phyloP scores from a whole-genome alignment of 768 basidiomycete species.

The Rhodosporidiobolus sp. region DNA sequence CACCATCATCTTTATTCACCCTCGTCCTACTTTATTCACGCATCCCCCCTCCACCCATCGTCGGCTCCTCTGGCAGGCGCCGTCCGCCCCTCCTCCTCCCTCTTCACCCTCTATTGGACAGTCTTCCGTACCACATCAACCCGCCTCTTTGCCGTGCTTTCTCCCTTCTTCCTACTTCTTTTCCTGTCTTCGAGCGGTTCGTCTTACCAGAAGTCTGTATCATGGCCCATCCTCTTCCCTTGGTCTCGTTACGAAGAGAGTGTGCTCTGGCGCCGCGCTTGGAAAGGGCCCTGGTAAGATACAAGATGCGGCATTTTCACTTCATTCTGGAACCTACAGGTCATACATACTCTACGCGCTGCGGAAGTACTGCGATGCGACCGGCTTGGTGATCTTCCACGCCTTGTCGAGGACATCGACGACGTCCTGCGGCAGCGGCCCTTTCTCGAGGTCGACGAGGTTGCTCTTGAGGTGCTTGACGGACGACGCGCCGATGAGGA shows the following conservation, averaged over 20 bases:
- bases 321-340: too few species aligned
- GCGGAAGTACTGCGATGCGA: slow-evolving; percentile 44
- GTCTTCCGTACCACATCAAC: not conserved
- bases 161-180: too few species aligned
- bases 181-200: too few species aligned
- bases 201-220: too few species aligned
- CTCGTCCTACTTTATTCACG: not conserved
- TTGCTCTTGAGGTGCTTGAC: slow-evolving; percentile 61
- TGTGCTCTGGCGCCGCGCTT: too few species aligned
- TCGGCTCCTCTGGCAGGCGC: not conserved
- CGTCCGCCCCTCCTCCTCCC: not conserved
- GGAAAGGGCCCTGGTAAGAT: too few species aligned
- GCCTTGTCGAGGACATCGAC: slow-evolving; percentile 57
- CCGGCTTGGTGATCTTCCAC: slow-evolving; percentile 54
- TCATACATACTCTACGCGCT: not conserved
- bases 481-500: slow-evolving; percentile 65
- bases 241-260: too few species aligned
- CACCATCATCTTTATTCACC: not conserved
- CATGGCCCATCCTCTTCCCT: too few species aligned
- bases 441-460: slow-evolving; percentile 58
- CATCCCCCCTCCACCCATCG: not conserved
- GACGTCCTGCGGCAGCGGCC: slow-evolving; percentile 60
- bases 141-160: too few species aligned
- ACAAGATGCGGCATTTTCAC: too few species aligned
- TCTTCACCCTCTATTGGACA: not conserved